These are phyloP conservation scores for Lactifluus hygrophoroides DNA, from an alignment of 768 basidiomycete species.

Conservation along the genomic window DNA sequence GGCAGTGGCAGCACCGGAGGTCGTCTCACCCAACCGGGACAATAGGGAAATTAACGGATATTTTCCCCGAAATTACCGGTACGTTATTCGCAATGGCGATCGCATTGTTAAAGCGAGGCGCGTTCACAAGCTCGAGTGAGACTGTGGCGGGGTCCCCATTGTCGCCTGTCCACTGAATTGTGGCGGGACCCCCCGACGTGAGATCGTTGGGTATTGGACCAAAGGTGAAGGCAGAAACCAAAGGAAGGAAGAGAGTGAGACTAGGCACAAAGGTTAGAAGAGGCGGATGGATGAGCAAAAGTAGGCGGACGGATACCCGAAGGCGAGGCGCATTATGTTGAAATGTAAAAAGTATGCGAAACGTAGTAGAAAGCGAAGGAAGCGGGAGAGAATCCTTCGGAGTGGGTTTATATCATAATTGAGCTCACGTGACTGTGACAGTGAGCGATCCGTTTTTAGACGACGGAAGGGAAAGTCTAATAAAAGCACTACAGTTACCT, in stretches of 20 bases:
- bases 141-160: background rate
- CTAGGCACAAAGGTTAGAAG: background rate
- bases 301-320: background rate
- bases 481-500: too few relatives aligned
- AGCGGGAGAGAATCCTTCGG: background rate
- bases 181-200: constrained; percentile 6
- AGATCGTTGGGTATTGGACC: background rate
- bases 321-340: background rate
- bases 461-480: too few relatives aligned
- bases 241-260: constrained; percentile 11
- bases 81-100: constrained; percentile 19
- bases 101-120: background rate
- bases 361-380: background rate
- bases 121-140: constrained; percentile 8
- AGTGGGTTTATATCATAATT: too few relatives aligned
- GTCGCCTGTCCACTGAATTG: background rate
- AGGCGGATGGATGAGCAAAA: background rate
- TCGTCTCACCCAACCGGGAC: constrained; percentile 4
- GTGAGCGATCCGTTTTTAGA: too few relatives aligned
- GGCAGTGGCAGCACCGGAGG: background rate
- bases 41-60: constrained; percentile 5
- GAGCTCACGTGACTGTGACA: too few relatives aligned
- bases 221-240: constrained; percentile 10
- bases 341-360: background rate
- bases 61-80: background rate